Percentiles rank a stretch among this genome's conserved stretches.
phyloP scores from a whole-genome alignment of 2,329 filamentous ascomycete species.

The Epichloe uncinata region DNA sequence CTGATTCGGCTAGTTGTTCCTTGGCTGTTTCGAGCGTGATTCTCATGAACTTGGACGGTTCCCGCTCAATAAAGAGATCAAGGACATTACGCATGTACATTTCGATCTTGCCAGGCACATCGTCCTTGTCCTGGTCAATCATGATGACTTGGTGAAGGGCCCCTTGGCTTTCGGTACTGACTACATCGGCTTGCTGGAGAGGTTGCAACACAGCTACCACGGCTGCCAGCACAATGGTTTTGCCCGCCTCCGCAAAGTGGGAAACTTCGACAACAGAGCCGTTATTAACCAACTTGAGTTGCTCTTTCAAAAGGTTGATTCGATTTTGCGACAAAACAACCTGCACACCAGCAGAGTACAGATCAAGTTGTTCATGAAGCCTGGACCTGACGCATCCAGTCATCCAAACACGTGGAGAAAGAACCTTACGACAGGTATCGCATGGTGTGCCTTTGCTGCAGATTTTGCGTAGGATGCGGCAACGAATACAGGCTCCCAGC shows the following conservation, averaged over 20 bases:
- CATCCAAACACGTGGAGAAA: conserved; percentile 52
- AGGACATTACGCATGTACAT: conserved; percentile 46
- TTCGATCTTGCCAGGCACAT: conserved; percentile 45
- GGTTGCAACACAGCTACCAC: conserved; percentile 21
- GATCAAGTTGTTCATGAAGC: conserved; percentile 45
- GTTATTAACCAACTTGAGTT: conserved; percentile 34
- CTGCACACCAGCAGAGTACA: conserved; percentile 52
- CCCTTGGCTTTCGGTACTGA: conserved; percentile 20
- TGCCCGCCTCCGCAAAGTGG: conserved; percentile 41
- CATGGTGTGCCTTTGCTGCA: conserved; percentile 52
- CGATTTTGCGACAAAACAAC: conserved; percentile 47
- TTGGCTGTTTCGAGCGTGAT: conserved; percentile 42
- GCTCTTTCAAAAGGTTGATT: conserved; percentile 40
- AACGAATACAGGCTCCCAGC: conserved; percentile 52
- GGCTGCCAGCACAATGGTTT: conserved; percentile 27
- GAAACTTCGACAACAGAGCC: conserved; percentile 42
- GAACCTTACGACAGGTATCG: conserved; percentile 48
- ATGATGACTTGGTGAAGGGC: conserved; percentile 30
- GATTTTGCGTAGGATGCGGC: conserved; percentile 51
- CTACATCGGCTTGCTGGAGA: conserved; percentile 19
- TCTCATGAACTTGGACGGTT: conserved; percentile 47
- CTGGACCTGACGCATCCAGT: conserved; percentile 49
- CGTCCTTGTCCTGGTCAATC: conserved; percentile 48
- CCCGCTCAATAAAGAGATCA: conserved; percentile 42
- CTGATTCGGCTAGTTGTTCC: conserved; percentile 30